Evolutionary conservation across 2,329 filamentous ascomycete species (phyloP).

Genomic region (Coleophoma cylindrospora): DNA sequence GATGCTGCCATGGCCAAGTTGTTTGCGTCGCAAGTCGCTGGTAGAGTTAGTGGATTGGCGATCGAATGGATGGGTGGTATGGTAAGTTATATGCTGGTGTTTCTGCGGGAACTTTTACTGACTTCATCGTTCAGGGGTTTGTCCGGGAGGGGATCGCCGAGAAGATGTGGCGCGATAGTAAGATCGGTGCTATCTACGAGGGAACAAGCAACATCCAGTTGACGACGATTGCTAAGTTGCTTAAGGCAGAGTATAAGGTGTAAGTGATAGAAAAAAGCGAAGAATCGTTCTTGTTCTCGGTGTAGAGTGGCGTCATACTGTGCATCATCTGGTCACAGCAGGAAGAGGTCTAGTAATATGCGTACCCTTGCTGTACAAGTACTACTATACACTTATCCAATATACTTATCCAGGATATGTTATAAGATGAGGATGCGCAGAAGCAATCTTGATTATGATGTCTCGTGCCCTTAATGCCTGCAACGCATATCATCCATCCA

Average conservation of each 20-base stretch:
- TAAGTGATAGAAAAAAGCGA: neutral
- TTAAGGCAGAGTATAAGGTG: conserved; percentile 61
- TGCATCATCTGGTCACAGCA: too few relatives aligned
- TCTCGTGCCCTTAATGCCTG: too few relatives aligned
- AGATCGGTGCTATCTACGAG: conserved; percentile 98
- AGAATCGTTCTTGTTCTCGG: too few relatives aligned
- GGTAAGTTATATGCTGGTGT: neutral
- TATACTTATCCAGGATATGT: too few relatives aligned
- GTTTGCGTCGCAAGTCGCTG: conserved; percentile 88
- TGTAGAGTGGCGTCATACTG: too few relatives aligned
- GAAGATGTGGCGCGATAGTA: conserved; percentile 97
- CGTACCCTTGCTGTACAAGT: too few relatives aligned
- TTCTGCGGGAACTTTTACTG: neutral
- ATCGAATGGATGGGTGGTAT: conserved; percentile 96
- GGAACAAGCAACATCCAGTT: conserved; percentile 77
- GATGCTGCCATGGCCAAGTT: conserved; percentile 99
- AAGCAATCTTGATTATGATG: too few relatives aligned
- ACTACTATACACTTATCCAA: too few relatives aligned
- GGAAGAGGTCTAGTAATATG: too few relatives aligned
- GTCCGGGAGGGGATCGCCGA: conserved; percentile 93
- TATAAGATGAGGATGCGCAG: too few relatives aligned
- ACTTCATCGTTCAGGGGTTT: conserved; percentile 69
- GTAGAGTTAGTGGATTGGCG: conserved; percentile 76
- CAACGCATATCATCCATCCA: too few relatives aligned
- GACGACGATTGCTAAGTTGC: conserved; percentile 63